A percentile compares a stretch with the other conserved stretches of the same genome.
phyloP scores from a whole-genome alignment of 495 filamentous ascomycete species.

The Aspergillus cavernicola region DNA sequence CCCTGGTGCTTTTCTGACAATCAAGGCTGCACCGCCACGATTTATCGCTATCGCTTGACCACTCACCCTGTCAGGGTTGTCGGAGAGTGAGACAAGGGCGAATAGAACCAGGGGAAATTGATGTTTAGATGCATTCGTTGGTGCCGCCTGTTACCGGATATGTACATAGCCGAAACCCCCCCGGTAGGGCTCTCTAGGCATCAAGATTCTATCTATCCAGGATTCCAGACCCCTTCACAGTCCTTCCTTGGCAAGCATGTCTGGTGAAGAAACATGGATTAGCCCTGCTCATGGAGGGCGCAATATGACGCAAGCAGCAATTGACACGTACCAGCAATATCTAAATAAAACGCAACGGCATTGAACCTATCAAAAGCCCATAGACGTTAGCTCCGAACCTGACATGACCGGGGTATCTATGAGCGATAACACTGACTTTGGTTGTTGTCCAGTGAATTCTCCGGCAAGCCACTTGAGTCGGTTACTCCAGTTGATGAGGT shows the following conservation, averaged over 20 bases:
- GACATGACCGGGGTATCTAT: background rate
- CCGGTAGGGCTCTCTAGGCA: conserved; percentile 18
- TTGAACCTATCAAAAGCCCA: conserved; percentile 65
- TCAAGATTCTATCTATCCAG: conserved; percentile 23
- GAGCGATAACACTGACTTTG: conserved; percentile 50
- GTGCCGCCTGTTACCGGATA: background rate
- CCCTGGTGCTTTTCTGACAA: background rate
- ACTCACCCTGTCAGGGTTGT: background rate
- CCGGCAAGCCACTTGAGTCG: conserved; percentile 67
- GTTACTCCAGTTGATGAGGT: conserved; percentile 96
- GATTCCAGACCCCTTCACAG: no score
- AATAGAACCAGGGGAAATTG: background rate
- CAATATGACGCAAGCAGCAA: background rate
- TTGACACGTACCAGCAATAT: conserved; percentile 64
- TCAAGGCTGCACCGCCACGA: conserved; percentile 15
- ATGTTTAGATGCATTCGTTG: background rate
- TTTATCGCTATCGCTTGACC: background rate
- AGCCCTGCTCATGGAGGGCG: conserved; percentile 1
- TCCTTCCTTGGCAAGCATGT: conserved; percentile 39
- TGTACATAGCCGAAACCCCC: background rate
- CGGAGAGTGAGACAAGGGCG: background rate
- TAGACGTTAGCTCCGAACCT: background rate
- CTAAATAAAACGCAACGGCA: conserved; percentile 90
- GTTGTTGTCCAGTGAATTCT: conserved; percentile 62
- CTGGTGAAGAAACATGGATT: conserved; percentile 14